Evolutionary conservation across 2,329 filamentous ascomycete genomes (phyloP).

Genomic region (Fusarium chaquense): DNA sequence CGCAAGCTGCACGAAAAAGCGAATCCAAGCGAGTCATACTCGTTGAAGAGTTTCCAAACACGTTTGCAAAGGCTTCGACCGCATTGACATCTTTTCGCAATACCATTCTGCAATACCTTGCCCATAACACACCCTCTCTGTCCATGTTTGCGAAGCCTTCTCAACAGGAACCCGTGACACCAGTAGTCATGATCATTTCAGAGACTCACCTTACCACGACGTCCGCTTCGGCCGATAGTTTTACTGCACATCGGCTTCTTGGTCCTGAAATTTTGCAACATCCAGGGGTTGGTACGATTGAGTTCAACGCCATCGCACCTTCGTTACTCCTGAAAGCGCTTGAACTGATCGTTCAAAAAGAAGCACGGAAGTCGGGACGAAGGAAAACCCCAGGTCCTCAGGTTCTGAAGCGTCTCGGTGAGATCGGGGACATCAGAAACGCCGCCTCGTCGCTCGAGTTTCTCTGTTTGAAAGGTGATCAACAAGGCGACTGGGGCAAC

Average conservation of each 20-base stretch:
- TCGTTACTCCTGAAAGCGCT: constrained; percentile 88
- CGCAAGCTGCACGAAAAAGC: constrained; percentile 35
- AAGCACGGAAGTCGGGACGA: constrained; percentile 81
- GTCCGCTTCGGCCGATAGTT: constrained; percentile 86
- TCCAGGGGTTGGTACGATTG: constrained; percentile 81
- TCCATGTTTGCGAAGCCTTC: constrained; percentile 59
- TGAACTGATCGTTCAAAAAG: constrained; percentile 84
- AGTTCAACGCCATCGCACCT: constrained; percentile 92
- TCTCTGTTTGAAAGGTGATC: constrained; percentile 84
- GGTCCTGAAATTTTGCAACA: constrained; percentile 88
- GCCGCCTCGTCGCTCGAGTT: constrained; percentile 95
- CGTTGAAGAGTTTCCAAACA: constrained; percentile 86
- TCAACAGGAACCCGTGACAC: constrained; percentile 66
- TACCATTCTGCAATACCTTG: constrained; percentile 80
- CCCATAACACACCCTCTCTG: constrained; percentile 71
- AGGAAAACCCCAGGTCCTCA: constrained; percentile 80
- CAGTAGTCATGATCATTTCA: constrained; percentile 90
- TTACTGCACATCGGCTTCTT: constrained; percentile 90
- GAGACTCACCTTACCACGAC: constrained; percentile 90
- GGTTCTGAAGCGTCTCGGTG: constrained; percentile 82
- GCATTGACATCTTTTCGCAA: constrained; percentile 78
- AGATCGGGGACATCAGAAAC: constrained; percentile 91
- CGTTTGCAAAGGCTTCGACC: constrained; percentile 74
- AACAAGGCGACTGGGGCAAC: constrained; percentile 79
- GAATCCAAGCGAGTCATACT: constrained; percentile 70